Evolutionary conservation across 2,329 filamentous ascomycete genomes (phyloP), one percentile per base, ranked within the genome.

Genomic region (Bipolaris gigantea): DNA sequence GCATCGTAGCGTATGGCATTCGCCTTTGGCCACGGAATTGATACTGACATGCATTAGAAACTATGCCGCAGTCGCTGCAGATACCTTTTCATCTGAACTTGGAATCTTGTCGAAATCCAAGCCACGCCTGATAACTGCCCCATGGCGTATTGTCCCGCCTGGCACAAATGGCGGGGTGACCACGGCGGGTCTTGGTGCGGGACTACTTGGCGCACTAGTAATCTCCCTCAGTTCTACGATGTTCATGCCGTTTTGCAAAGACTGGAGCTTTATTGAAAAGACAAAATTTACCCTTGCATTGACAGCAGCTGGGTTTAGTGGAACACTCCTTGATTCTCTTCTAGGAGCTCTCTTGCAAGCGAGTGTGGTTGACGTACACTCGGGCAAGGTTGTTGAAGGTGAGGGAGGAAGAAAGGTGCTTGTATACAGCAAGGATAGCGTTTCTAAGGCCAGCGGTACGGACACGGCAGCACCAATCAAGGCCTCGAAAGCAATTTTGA

Each of bases 101-200:
- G 94, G 94, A 13, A 99, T 99, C 52, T 81, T 99, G 11, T 89
- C 92, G 6, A 84, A 81, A 55, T 82, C 82, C 21, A 79, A 84
- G 40, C 94, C 94, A 8, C 86, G 92, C 33, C 84, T 99, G 34
- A 93, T 99, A 70, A 97, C 91, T 4, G 92, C 89, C 13, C 85
- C 83, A 15, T 81, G 94, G 67, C 87, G 89, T 55, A 83, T 85
- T 60, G 94, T 97, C 0, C 92, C 94, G 0, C 88, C 85, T 1
- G 94, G 94, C 45, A 97, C 94, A 38, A 99, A 99, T 70, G 94
- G 94, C 30, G 94, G 93, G 15, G 90, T 99, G 8, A 95, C 91
- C 0, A 63, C 85, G 0, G 79, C 84, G 41, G 94, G 94, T 0
- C 78, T 96, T 0, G 76, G 80, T 0, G 90, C 91, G 2, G 92